phyloP scores from a whole-genome alignment of 345 rosid genomes.

The Isatis tinctoria region DNA sequence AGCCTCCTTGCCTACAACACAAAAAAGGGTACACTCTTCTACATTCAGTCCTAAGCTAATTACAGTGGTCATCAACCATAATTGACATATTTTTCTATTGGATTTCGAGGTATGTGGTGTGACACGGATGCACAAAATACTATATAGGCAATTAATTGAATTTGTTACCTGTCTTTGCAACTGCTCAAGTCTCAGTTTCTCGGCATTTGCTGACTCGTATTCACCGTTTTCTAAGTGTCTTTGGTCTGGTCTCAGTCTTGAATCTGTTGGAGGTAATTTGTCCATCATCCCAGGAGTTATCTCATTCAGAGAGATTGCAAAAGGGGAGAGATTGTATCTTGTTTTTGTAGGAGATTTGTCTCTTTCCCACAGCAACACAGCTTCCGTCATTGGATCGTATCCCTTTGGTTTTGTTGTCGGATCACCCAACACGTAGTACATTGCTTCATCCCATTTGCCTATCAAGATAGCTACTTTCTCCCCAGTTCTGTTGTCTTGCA shows the following conservation, averaged over 20 bases:
- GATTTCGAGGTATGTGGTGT: not conserved
- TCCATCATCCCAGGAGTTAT: conserved; percentile 68
- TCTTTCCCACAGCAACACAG: conserved; percentile 92
- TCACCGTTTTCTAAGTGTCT: conserved; percentile 93
- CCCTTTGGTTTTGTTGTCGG: conserved; percentile 87
- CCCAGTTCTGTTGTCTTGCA: conserved; percentile 90
- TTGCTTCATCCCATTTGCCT: conserved; percentile 99
- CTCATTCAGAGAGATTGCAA: conserved; percentile 90
- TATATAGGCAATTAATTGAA: not conserved
- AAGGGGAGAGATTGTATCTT: conserved; percentile 91
- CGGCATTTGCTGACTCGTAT: conserved; percentile 89
- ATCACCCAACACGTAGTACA: conserved; percentile 93
- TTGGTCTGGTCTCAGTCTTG: conserved; percentile 97
- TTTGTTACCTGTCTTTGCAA: conserved; percentile 85
- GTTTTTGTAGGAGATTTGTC: conserved; percentile 69
- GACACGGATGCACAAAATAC: not conserved
- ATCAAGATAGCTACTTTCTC: conserved; percentile 94
- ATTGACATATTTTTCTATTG: not conserved
- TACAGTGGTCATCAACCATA: not conserved
- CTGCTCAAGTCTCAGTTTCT: conserved; percentile 93
- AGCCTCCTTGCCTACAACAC: conserved; percentile 78
- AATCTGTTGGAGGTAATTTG: conserved; percentile 92
- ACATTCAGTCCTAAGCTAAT: not conserved
- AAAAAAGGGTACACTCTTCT: not conserved
- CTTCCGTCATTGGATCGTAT: conserved; percentile 96